phyloP scores from a whole-genome alignment of 257 asterid species.

The Ophiorrhiza pumila region DNA sequence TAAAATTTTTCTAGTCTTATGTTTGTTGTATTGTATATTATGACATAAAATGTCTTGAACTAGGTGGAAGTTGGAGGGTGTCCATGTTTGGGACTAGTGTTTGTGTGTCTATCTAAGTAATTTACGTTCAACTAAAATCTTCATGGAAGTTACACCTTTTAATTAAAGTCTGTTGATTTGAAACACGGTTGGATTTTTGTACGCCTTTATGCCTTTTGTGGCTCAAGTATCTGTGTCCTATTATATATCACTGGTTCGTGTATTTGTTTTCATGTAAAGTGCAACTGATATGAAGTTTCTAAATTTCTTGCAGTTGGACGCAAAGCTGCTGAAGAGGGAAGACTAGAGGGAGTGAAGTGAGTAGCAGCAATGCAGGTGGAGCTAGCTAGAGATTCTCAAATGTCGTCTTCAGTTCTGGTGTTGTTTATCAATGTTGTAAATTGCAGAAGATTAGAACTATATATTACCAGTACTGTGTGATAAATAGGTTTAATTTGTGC shows the following conservation, averaged over 20 bases:
- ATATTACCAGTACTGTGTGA: not conserved
- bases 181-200: no score
- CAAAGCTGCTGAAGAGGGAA: slow-evolving; percentile 15
- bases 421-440: not conserved
- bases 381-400: not conserved
- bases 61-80: not conserved
- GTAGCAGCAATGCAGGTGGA: not conserved
- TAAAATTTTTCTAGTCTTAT: not conserved
- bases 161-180: no score
- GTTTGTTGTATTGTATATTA: not conserved
- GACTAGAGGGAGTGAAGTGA: not conserved
- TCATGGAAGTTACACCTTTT: not conserved
- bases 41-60: not conserved
- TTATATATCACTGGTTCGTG: not conserved
- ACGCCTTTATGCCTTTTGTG: not conserved
- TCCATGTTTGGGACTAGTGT: not conserved
- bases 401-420: not conserved
- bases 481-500: not conserved
- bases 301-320: slow-evolving; percentile 7
- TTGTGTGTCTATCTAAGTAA: not conserved
- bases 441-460: not conserved
- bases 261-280: no score
- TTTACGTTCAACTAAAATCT: not conserved
- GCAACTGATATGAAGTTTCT: not conserved
- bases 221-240: not conserved